These are phyloP conservation scores for Coelastrella sp. DNA, from an alignment of 139 green algal genomes.

Conservation along the genomic window DNA sequence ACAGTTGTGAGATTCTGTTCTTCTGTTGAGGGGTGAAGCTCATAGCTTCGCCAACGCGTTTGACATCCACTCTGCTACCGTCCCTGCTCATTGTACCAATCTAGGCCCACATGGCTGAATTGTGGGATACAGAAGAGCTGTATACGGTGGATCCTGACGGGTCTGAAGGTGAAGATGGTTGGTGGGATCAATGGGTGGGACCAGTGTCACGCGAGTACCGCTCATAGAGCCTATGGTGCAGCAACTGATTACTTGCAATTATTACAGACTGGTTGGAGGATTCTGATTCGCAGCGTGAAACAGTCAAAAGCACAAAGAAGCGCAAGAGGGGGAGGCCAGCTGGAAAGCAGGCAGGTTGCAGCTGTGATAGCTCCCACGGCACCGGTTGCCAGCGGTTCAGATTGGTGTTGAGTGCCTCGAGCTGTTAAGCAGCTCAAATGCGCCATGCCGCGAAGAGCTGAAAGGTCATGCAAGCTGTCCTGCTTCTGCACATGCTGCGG, in stretches of 20 bases:
- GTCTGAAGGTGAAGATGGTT: background rate
- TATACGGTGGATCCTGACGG: background rate
- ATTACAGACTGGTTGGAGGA: background rate
- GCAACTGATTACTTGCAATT: background rate
- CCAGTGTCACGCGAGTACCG: too few species aligned
- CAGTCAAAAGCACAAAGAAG: background rate
- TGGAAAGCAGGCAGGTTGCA: background rate
- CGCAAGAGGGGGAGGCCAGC: slow-evolving; percentile 1
- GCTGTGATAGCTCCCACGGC: background rate
- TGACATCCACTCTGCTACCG: too few species aligned
- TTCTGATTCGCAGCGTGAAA: background rate
- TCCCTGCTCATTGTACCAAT: too few species aligned
- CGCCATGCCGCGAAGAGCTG: background rate
- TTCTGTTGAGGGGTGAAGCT: too few species aligned
- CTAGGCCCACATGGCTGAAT: background rate
- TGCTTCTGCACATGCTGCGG: background rate
- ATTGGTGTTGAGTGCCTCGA: too few species aligned
- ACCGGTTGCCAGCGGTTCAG: background rate
- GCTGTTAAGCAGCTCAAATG: background rate
- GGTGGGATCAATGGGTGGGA: background rate
- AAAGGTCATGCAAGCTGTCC: background rate
- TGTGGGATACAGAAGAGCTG: slow-evolving; percentile 4
- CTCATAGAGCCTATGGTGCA: background rate
- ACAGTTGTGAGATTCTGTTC: too few species aligned
- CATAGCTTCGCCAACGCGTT: too few species aligned